Base-by-base conservation (phyloP, 768 basidiomycete species). In the Leccinum imitatum region DNA sequence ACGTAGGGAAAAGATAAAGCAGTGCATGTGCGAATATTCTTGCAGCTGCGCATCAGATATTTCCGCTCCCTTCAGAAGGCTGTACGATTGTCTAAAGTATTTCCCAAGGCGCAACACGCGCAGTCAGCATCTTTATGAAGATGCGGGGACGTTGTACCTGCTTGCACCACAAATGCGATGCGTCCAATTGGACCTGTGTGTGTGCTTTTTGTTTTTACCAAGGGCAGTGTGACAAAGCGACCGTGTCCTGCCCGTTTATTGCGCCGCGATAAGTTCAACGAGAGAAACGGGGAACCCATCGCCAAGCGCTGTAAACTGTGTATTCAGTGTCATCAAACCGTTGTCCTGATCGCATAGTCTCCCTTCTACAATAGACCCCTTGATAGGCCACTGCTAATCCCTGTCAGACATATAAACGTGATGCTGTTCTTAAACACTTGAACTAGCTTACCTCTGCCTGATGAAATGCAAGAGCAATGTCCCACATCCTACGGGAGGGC, bases 321-420 rank as follows among this genome's bases (percentile, higher is more conserved):
- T 8, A 11, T 6, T n/a, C 37, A 19, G 27, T 63, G 17, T 53
- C 9, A 6, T 54, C 21, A 57, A 27, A 11, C 6, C 19, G 23
- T 4, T 15, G 19, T 23, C 13, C 33, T 63, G 27, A 44, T 53
- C 6, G 37, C 13, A 6, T 21, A 19, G 10, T 54, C 48, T 8
- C 39, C 6, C 17, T 30, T 11, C 23, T 30, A 17, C 6, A 6
- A 31, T n/a, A 33, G 48, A 33, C 11, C 50, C 59, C 39, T 60
- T 68, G 19, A 67, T 65, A 13, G 15, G 59, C 39, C 9, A 65
- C 14, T 9, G 58, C 53, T 4, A 68, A 68, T 56, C 44, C 61
- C 67, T 65, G n/a, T 25, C 17, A 17, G 27, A 39, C 15, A 27
- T 33, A 21, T 51, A 4, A 46, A 21, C 13, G 13, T 8, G 13